These are phyloP conservation scores for Sporodiniella umbellata DNA, from an alignment of 371 early-diverging fungal genomes.

Conservation along the genomic window DNA sequence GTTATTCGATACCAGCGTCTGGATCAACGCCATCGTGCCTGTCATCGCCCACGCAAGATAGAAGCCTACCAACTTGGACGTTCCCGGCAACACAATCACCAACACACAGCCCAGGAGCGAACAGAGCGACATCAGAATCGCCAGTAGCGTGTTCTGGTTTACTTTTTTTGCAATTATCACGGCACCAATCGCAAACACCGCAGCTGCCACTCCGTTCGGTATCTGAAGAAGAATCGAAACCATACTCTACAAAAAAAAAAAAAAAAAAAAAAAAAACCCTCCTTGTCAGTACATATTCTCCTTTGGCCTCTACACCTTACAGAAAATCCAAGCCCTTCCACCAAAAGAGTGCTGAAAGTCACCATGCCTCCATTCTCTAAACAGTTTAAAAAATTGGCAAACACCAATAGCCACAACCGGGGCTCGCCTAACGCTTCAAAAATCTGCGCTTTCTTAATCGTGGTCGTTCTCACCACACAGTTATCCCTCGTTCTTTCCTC, in stretches of 20 bases:
- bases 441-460: conserved; percentile 23
- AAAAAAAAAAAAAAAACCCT: too few relatives aligned
- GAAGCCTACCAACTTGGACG: conserved; percentile 17
- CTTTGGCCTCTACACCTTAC: conserved; percentile 14
- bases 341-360: conserved; percentile 30
- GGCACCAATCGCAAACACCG: conserved; percentile 7
- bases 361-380: conserved; percentile 35
- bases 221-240: conserved; percentile 25
- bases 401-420: conserved; percentile 21
- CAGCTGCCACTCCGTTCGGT: conserved; percentile 21
- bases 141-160: conserved; percentile 5
- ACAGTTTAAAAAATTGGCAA: conserved; percentile 15
- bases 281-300: too few relatives aligned
- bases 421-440: conserved; percentile 34
- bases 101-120: conserved; percentile 18
- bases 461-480: conserved; percentile 21
- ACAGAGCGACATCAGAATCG: not conserved
- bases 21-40: conserved; percentile 8
- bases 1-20: conserved; percentile 19
- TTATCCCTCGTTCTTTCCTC: conserved; percentile 35
- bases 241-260: conserved; percentile 5
- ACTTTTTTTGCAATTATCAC: conserved; percentile 6
- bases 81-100: conserved; percentile 13
- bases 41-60: conserved; percentile 23
- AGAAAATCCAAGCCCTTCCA: conserved; percentile 31